Evolutionary conservation across 2,329 filamentous ascomycete genomes (phyloP).

Genomic region (Monilinia laxa): DNA sequence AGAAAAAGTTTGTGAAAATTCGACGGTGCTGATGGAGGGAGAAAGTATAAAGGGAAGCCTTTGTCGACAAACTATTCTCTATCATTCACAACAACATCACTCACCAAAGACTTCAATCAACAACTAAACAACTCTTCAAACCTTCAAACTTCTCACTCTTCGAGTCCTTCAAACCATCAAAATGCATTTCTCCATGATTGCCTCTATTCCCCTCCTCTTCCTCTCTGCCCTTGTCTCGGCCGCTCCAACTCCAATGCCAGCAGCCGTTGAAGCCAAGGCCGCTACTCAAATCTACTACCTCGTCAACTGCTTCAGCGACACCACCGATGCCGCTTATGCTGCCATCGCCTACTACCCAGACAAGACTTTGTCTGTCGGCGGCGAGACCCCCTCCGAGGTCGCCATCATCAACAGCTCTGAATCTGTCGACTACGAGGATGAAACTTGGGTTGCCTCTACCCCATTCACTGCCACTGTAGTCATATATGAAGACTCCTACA

Average conservation of each 20-base stretch:
- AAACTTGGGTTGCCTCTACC: constrained; percentile 11
- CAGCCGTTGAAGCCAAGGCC: background rate
- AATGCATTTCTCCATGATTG: constrained; percentile 22
- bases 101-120: constrained; percentile 2
- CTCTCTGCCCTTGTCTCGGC: constrained; percentile 19
- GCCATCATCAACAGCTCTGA: constrained; percentile 1
- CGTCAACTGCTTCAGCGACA: constrained; percentile 23
- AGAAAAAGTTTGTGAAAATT: background rate
- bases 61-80: constrained; percentile 6
- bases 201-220: constrained; percentile 16
- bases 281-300: constrained; percentile 21
- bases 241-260: constrained; percentile 7
- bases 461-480: constrained; percentile 8
- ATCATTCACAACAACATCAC: constrained; percentile 9
- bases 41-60: constrained; percentile 14
- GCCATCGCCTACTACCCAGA: constrained; percentile 17
- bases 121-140: background rate
- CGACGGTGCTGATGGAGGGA: background rate
- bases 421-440: constrained; percentile 23
- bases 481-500: constrained; percentile 13
- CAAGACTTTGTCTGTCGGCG: constrained; percentile 1
- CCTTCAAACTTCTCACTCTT: constrained; percentile 1
- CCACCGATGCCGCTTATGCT: constrained; percentile 8
- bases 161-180: constrained; percentile 10
- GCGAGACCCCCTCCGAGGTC: constrained; percentile 6